phyloP scores from a whole-genome alignment of 495 filamentous ascomycete genomes.

The Xeromyces bisporus region DNA sequence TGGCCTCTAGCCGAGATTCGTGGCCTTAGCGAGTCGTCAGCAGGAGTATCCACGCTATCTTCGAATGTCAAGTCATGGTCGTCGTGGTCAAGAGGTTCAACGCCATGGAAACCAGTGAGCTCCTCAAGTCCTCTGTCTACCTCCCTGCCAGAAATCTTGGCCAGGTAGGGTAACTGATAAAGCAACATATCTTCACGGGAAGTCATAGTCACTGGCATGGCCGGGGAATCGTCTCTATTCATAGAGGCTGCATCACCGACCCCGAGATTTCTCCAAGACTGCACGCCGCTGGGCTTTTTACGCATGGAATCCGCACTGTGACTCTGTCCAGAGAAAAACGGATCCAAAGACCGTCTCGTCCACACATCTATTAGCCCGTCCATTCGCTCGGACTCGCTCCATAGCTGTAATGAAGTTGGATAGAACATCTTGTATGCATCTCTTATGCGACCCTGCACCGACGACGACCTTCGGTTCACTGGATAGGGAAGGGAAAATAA shows the following conservation, averaged over 20 bases:
- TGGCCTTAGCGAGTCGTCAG: slow-evolving; percentile 3
- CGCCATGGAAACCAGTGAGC: slow-evolving; percentile 49
- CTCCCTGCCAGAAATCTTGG: slow-evolving; percentile 32
- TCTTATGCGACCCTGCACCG: slow-evolving; percentile 12
- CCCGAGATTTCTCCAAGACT: slow-evolving; percentile 19
- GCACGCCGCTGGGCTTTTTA: slow-evolving; percentile 15
- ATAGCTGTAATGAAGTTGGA: slow-evolving; percentile 59
- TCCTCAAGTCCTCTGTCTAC: slow-evolving; percentile 39
- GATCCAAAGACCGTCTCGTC: slow-evolving; percentile 25
- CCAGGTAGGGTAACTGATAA: slow-evolving; percentile 72
- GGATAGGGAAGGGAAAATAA: slow-evolving; percentile 70
- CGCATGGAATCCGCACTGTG: slow-evolving; percentile 10
- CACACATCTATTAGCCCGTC: slow-evolving; percentile 53
- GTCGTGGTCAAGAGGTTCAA: slow-evolving; percentile 27
- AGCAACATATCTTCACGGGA: slow-evolving; percentile 60
- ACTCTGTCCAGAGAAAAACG: slow-evolving; percentile 5
- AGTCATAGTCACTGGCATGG: slow-evolving; percentile 32
- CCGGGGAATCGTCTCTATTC: slow-evolving; percentile 4
- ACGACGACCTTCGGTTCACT: slow-evolving; percentile 44
- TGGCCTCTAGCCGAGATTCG: slow-evolving; percentile 3
- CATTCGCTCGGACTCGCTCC: slow-evolving; percentile 62
- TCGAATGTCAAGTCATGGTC: slow-evolving; percentile 31
- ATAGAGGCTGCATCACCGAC: slow-evolving; percentile 4
- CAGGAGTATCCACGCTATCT: slow-evolving; percentile 10
- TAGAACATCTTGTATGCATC: slow-evolving; percentile 77